Conservation (phyloP, 1,284 basidiomycete species). For the Chalciporus sp. region DNA sequence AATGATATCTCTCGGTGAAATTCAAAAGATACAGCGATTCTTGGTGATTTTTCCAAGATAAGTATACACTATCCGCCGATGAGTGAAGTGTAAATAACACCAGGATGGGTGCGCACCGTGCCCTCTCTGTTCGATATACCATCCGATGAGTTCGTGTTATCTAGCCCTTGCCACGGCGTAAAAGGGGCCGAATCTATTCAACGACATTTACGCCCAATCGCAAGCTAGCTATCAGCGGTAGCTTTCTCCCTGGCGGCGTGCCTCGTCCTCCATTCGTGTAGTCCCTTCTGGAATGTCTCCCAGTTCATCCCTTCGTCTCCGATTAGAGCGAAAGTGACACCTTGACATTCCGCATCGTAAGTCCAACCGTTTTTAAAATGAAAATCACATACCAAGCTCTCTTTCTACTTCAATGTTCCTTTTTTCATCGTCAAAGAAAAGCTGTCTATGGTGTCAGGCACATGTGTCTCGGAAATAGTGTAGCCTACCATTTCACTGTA, state of each 20-base stretch:
- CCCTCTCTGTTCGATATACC: background rate
- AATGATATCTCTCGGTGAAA: conserved; percentile 1
- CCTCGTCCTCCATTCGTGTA: conserved; percentile 60
- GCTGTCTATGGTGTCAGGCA: conserved; percentile 39
- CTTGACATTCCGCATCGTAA: conserved; percentile 36
- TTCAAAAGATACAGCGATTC: background rate
- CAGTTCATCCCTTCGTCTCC: conserved; percentile 50
- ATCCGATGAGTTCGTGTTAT: background rate
- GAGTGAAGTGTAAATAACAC: background rate
- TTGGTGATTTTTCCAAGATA: conserved; percentile 15
- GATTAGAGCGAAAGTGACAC: conserved; percentile 72
- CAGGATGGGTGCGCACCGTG: conserved; percentile 10
- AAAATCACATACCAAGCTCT: conserved; percentile 28
- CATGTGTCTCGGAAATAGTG: background rate
- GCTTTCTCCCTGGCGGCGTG: conserved; percentile 6
- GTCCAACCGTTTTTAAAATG: background rate
- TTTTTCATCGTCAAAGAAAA: conserved; percentile 85
- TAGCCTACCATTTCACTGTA: conserved; percentile 79
- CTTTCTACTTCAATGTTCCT: conserved; percentile 78
- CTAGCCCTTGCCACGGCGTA: background rate
- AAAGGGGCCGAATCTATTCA: background rate
- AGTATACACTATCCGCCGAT: background rate
- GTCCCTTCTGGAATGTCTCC: conserved; percentile 59
- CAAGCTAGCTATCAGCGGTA: conserved; percentile 8
- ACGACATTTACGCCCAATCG: background rate